phyloP scores from a whole-genome alignment of 768 basidiomycete species.

The Russula sp. region DNA sequence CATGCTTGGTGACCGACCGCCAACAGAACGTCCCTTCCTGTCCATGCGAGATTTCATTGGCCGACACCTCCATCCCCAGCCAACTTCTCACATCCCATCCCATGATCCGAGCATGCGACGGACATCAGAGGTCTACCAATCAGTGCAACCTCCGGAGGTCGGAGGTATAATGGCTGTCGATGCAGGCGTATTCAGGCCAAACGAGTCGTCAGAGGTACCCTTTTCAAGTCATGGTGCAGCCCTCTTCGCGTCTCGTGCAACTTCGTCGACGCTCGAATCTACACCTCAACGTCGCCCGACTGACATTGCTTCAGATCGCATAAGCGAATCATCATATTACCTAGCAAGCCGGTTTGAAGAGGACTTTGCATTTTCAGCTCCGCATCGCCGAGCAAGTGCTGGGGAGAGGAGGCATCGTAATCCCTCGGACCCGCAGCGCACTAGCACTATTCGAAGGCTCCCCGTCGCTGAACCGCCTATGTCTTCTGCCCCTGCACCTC shows the following conservation, averaged over 20 bases:
- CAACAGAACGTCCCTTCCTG: not conserved
- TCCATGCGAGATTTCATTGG: slow-evolving; percentile 10
- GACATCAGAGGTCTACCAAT: slow-evolving; percentile 7
- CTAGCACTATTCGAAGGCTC: slow-evolving; percentile 1
- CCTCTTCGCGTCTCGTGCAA: slow-evolving; percentile 16
- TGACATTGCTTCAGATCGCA: not conserved
- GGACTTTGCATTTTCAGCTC: slow-evolving; percentile 6
- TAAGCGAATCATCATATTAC: not conserved
- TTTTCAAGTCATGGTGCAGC: slow-evolving; percentile 21
- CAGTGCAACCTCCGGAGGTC: slow-evolving; percentile 1
- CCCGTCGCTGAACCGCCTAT: not conserved
- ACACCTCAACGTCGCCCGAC: slow-evolving; percentile 7
- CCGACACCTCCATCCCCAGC: slow-evolving; percentile 6
- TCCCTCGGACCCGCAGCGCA: slow-evolving; percentile 6
- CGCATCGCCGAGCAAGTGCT: not conserved
- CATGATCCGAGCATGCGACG: slow-evolving; percentile 1
- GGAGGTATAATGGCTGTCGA: not conserved
- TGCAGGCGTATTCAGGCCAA: not conserved
- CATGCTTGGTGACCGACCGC: not conserved
- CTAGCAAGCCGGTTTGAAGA: slow-evolving; percentile 7
- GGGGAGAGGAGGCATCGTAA: slow-evolving; percentile 9
- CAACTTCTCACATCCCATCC: slow-evolving; percentile 3
- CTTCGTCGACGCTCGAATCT: slow-evolving; percentile 5
- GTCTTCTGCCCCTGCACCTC: not conserved
- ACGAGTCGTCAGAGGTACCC: slow-evolving; percentile 16